Base-by-base conservation (phyloP, 1,284 basidiomycete species). In the Tremellales sp. region DNA sequence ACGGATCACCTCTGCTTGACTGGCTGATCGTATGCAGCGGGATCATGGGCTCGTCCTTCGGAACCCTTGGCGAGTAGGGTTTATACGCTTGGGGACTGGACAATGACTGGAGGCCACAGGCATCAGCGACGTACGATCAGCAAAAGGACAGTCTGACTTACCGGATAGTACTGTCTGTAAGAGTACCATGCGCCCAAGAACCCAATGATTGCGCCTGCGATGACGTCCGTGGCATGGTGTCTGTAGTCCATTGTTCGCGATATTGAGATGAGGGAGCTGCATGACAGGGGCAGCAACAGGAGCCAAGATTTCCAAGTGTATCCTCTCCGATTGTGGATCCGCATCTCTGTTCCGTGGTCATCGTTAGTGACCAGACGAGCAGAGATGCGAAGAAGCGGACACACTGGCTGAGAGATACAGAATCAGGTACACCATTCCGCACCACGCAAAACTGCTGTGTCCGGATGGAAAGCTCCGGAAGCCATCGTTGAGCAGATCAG, bases 381-480 rank as follows among this genome's bases (percentile, higher is more conserved):
- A 42, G 43, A n/a, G 21, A 26, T 22, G 32, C 28, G 38, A 46
- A 21, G 27, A 21, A 21, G 25, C 14, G 8, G 5, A 62, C 68
- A 53, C 48, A 68, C 68, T 70, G 9, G 63, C 58, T 6, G 56
- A 49, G 6, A 76, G 80, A 34, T 72, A 90, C 81, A 67, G 53
- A 33, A 65, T 60, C 27, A 74, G 50, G 56, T 68, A 73, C 61
- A 63, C 60, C 65, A 73, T 67, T 25, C 72, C 70, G 19, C 55
- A 54, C 67, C 68, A 73, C 14, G 63, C 62, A 41, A 73, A 71
- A 61, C 86, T 88, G 1, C 88, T 83, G 74, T 98, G 95, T 1
- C 94, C 94, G 33, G 85, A 88, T 1, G 88, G 89, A 72, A 98
- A 97, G 60, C 85, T 88, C 53, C 88, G 79, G 76, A 91, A 97